These are phyloP conservation scores for Juncus effusus DNA, from an alignment of 176 grass and related monocot species.

Conservation along the genomic window DNA sequence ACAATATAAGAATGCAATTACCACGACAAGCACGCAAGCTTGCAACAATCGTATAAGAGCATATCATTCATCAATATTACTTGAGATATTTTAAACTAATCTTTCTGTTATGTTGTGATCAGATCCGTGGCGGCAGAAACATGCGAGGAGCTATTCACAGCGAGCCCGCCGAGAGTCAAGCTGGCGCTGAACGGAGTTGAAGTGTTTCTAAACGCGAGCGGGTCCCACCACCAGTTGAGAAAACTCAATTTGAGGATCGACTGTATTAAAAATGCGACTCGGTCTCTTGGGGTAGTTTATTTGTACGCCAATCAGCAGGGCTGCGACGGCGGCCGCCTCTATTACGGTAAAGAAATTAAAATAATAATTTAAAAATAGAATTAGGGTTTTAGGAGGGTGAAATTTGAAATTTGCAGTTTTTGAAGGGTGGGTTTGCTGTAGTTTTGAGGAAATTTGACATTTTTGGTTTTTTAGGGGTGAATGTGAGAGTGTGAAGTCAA, in stretches of 20 bases:
- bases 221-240: slow-evolving; percentile 93
- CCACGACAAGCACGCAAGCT: too few relatives aligned
- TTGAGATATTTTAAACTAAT: too few relatives aligned
- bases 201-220: slow-evolving; percentile 91
- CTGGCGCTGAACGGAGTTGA: slow-evolving; percentile 89
- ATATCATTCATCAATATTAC: slow-evolving; percentile 12
- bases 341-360: slow-evolving; percentile 56
- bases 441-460: too few relatives aligned
- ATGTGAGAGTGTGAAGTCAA: too few relatives aligned
- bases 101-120: slow-evolving; percentile 14
- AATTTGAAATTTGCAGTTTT: too few relatives aligned
- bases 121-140: slow-evolving; percentile 92
- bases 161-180: slow-evolving; percentile 64
- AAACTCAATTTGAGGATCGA: slow-evolving; percentile 98
- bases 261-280: slow-evolving; percentile 81
- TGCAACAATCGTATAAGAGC: too few relatives aligned
- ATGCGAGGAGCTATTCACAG: slow-evolving; percentile 94
- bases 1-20: too few relatives aligned
- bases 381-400: too few relatives aligned
- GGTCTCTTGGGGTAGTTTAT: slow-evolving; percentile 79
- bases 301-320: slow-evolving; percentile 95
- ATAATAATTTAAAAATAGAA: too few relatives aligned
- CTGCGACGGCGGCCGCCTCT: slow-evolving; percentile 91
- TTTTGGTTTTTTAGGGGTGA: too few relatives aligned
- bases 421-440: too few relatives aligned